A percentile compares a stretch with the other conserved stretches of the same genome.
These are phyloP conservation scores for Karstenula rhodostoma DNA, from an alignment of 2,329 filamentous ascomycete genomes.

Conservation along the genomic window DNA sequence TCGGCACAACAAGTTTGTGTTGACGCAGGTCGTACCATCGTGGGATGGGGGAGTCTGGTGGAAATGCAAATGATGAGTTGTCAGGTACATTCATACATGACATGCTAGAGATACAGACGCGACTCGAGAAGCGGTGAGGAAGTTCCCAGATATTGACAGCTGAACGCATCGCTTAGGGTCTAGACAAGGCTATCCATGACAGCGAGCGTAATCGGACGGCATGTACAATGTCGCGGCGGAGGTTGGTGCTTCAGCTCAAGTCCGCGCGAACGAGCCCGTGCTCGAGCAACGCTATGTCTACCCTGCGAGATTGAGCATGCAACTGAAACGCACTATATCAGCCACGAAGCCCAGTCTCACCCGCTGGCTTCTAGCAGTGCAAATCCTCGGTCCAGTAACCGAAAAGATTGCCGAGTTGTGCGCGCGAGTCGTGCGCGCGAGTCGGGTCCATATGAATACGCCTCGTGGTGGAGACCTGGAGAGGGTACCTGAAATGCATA, in stretches of 20 bases:
- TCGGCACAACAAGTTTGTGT: not conserved
- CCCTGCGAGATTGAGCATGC: not conserved
- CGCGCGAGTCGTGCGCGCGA: not conserved
- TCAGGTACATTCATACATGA: not conserved
- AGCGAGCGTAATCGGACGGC: not conserved
- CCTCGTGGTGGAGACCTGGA: no score
- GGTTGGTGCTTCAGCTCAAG: not conserved
- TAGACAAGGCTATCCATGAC: constrained; percentile 8
- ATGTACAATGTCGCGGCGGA: not conserved
- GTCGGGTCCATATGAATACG: no score
- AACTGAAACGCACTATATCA: not conserved
- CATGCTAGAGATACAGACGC: not conserved
- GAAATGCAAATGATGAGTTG: not conserved
- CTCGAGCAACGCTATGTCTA: not conserved
- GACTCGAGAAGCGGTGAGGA: constrained; percentile 8
- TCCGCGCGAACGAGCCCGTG: not conserved
- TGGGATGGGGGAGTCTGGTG: not conserved
- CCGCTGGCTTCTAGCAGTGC: not conserved
- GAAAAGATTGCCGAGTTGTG: not conserved
- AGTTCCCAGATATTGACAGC: constrained; percentile 1
- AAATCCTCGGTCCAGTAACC: not conserved
- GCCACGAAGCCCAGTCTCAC: not conserved
- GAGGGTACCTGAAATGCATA: no score
- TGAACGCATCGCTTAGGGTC: constrained; percentile 10
- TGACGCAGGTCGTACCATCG: not conserved